These are phyloP conservation scores for Clitoria ternatea DNA, from an alignment of 306 rosid species.

Conservation along the genomic window DNA sequence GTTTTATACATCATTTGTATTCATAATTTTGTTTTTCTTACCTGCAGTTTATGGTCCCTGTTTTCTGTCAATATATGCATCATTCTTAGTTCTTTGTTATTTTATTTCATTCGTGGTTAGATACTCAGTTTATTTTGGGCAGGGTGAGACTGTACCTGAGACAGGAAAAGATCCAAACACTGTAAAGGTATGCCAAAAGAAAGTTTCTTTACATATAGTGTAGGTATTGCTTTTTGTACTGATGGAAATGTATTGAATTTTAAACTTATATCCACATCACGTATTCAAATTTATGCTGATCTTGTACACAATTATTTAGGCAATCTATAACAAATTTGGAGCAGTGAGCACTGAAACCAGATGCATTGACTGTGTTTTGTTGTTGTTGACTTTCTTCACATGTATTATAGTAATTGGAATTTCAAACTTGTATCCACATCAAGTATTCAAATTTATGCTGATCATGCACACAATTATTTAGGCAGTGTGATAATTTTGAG, in stretches of 20 bases:
- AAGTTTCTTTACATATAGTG: not conserved
- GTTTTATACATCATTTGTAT: not conserved
- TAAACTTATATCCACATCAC: not conserved
- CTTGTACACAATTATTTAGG: constrained; percentile 1
- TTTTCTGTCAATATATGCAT: not conserved
- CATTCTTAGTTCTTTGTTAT: not conserved
- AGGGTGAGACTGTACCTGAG: constrained; percentile 90
- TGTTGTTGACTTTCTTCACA: not conserved
- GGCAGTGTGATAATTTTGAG: constrained; percentile 1
- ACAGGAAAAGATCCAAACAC: constrained; percentile 55
- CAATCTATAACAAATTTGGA: not conserved
- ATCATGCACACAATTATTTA: not conserved
- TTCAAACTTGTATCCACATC: not conserved
- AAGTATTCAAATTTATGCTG: not conserved
- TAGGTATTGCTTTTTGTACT: constrained; percentile 7
- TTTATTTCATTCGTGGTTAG: constrained; percentile 10
- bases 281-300: not conserved
- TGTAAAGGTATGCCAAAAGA: constrained; percentile 61
- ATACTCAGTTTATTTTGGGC: constrained; percentile 37
- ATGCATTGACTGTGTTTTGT: not conserved
- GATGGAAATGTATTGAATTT: constrained; percentile 3
- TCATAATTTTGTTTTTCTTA: not conserved
- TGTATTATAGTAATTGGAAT: too few species aligned
- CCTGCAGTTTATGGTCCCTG: constrained; percentile 5
- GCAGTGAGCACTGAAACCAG: not conserved